Percentiles rank a stretch among this genome's conserved stretches.
These are phyloP conservation scores for Monosporascus sp. DNA, from an alignment of 2,329 filamentous ascomycete genomes.

Conservation along the genomic window DNA sequence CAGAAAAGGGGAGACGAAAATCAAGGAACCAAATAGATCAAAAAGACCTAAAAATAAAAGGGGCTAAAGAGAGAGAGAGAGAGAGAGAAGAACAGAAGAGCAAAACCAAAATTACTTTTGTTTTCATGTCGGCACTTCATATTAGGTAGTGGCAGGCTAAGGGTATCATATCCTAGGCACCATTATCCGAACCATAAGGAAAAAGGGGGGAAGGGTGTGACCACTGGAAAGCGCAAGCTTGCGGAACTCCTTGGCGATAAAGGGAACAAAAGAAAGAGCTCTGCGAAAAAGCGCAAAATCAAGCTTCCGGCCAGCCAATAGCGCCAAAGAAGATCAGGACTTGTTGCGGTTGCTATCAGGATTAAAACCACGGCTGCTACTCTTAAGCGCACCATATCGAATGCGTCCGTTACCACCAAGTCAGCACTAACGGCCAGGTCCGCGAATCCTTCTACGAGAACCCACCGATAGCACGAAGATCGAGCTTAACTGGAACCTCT, in stretches of 20 bases:
- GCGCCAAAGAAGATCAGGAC: conserved; percentile 19
- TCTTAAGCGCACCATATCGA: conserved; percentile 36
- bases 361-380: conserved; percentile 30
- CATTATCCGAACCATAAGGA: no score
- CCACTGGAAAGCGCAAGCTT: conserved; percentile 51
- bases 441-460: conserved; percentile 3
- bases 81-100: no score
- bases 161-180: no score
- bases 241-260: conserved; percentile 44
- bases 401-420: conserved; percentile 33
- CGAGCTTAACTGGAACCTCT: no score
- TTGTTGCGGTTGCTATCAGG: conserved; percentile 26
- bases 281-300: conserved; percentile 44
- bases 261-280: conserved; percentile 19
- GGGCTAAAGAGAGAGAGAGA: no score
- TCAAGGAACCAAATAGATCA: no score
- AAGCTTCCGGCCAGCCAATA: conserved; percentile 26
- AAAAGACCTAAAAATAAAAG: no score
- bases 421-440: conserved; percentile 21
- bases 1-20: no score
- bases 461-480: background rate
- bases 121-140: no score
- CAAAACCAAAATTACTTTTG: no score
- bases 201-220: conserved; percentile 18
- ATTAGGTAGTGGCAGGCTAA: no score